These are phyloP conservation scores for Ustilago trichophora DNA, from an alignment of 1,284 basidiomycete species.

Conservation along the genomic window DNA sequence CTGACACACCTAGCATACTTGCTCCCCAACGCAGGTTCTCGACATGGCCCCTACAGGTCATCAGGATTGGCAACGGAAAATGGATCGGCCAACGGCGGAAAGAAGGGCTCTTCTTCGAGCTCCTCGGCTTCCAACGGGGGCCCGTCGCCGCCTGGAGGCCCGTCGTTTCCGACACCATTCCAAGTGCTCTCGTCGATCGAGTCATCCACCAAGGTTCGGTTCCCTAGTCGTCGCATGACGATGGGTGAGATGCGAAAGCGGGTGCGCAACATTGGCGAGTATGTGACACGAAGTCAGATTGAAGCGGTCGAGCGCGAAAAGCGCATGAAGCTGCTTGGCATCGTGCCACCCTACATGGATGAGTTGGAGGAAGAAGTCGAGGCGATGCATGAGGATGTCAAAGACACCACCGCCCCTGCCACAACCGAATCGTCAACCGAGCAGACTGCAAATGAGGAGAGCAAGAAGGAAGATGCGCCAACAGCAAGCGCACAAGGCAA, in stretches of 20 bases:
- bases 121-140: conserved; percentile 19
- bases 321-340: conserved; percentile 70
- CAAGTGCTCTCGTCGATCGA: conserved; percentile 70
- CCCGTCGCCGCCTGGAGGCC: conserved; percentile 18
- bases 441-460: conserved; percentile 73
- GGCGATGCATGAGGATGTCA: conserved; percentile 65
- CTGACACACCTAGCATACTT: conserved; percentile 85
- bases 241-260: conserved; percentile 97
- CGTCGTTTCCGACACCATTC: conserved; percentile 75
- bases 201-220: conserved; percentile 88
- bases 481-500: neutral
- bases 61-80: conserved; percentile 4
- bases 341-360: conserved; percentile 67
- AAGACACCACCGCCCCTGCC: neutral
- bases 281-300: conserved; percentile 71
- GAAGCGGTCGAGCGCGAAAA: conserved; percentile 67
- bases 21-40: conserved; percentile 74
- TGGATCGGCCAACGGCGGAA: conserved; percentile 10
- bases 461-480: conserved; percentile 18
- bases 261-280: conserved; percentile 88
- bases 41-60: conserved; percentile 68
- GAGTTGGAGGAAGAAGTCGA: conserved; percentile 73
- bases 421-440: neutral
- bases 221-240: conserved; percentile 92
- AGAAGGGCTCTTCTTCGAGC: conserved; percentile 7